phyloP scores from a whole-genome alignment of 495 filamentous ascomycete species.

The Penicillium salamii region DNA sequence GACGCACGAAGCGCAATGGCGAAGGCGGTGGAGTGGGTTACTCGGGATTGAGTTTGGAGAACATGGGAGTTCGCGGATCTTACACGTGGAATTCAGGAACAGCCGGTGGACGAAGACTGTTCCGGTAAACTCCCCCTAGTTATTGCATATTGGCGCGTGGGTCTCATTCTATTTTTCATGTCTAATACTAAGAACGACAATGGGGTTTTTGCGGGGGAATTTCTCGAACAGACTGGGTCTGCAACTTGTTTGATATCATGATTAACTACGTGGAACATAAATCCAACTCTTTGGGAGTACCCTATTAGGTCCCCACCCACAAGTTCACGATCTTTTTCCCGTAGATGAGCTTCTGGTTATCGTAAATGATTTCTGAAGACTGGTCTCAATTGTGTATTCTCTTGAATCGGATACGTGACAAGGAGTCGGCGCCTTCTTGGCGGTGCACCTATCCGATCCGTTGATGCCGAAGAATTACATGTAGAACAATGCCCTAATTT shows the following conservation, averaged over 20 bases:
- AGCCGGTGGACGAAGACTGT: conserved; percentile 58
- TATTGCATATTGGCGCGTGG: conserved; percentile 11
- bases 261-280: background rate
- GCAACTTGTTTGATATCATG: conserved; percentile 1
- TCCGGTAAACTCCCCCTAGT: conserved; percentile 42
- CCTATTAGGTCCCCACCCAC: background rate
- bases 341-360: no score
- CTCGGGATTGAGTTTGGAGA: conserved; percentile 68
- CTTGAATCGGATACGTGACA: background rate
- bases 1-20: conserved; percentile 65
- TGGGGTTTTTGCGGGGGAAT: conserved; percentile 1
- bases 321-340: background rate
- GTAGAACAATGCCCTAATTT: background rate
- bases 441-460: background rate
- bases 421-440: background rate
- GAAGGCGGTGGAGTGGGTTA: conserved; percentile 69
- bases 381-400: conserved; percentile 7
- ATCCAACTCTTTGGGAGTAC: background rate
- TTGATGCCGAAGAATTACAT: background rate
- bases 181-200: background rate
- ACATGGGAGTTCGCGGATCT: conserved; percentile 62
- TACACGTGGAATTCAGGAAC: conserved; percentile 51
- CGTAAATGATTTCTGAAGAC: background rate
- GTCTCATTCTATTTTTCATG: background rate
- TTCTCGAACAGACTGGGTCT: conserved; percentile 6